Conservation (phyloP, 2,329 filamentous ascomycete genomes). For the Microcyclospora tardicrescens region DNA sequence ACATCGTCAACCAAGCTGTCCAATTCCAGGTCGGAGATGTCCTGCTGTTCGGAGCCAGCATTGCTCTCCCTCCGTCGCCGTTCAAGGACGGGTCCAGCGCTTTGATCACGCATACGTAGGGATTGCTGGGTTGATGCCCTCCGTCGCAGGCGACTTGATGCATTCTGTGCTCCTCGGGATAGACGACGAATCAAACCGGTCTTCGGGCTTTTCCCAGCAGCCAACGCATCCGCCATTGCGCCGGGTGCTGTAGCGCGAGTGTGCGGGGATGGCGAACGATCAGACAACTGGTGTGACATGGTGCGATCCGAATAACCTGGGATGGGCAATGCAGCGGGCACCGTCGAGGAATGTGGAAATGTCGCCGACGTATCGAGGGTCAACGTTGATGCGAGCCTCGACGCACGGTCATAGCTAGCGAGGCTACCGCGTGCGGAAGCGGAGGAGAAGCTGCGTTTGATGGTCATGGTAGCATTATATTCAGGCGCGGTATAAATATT, state of each 20-base stretch:
- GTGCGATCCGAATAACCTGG: background rate
- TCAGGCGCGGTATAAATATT: too few relatives aligned
- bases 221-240: constrained; percentile 50
- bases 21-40: constrained; percentile 38
- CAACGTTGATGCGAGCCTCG: too few relatives aligned
- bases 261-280: constrained; percentile 40
- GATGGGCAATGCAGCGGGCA: too few relatives aligned
- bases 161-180: constrained; percentile 63
- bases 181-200: constrained; percentile 60
- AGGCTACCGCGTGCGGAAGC: too few relatives aligned
- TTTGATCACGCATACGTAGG: constrained; percentile 64
- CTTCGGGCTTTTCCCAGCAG: constrained; percentile 40
- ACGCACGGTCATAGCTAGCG: too few relatives aligned
- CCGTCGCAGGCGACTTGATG: constrained; percentile 44
- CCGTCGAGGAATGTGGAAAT: too few relatives aligned
- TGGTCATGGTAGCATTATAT: too few relatives aligned
- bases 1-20: constrained; percentile 43
- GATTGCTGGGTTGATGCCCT: constrained; percentile 66
- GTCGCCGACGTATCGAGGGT: too few relatives aligned
- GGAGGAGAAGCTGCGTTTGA: too few relatives aligned
- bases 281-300: constrained; percentile 23
- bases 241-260: constrained; percentile 33
- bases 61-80: constrained; percentile 83
- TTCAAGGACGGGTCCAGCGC: constrained; percentile 77
- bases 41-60: constrained; percentile 42